Percentiles rank a stretch among this genome's conserved stretches.
These are phyloP conservation scores for Pluteus cervinus DNA, from an alignment of 768 basidiomycete species.

Conservation along the genomic window DNA sequence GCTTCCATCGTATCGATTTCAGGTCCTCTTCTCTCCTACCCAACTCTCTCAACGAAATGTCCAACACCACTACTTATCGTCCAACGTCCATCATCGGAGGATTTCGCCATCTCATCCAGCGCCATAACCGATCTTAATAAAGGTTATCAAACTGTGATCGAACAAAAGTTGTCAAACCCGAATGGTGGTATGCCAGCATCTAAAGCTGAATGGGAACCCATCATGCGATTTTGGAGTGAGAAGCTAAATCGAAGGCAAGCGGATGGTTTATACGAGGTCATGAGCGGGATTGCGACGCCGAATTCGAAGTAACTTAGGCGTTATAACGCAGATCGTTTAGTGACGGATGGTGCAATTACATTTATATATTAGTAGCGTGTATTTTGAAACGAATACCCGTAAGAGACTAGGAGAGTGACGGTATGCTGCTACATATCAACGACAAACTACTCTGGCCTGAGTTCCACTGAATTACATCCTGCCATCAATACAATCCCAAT, in stretches of 20 bases:
- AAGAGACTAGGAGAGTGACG: too few species aligned
- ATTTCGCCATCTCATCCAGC: conserved; percentile 35
- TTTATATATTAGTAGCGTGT: too few species aligned
- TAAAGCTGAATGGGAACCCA: conserved; percentile 71
- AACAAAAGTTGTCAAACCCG: conserved; percentile 40
- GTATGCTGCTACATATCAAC: too few species aligned
- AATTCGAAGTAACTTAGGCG: too few species aligned
- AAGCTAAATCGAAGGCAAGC: conserved; percentile 47
- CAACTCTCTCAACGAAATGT: conserved; percentile 46
- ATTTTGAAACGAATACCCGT: too few species aligned
- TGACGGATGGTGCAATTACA: too few species aligned
- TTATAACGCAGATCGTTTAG: too few species aligned
- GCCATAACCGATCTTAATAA: conserved; percentile 51
- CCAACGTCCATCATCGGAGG: conserved; percentile 44
- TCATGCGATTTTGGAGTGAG: conserved; percentile 88
- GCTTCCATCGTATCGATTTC: conserved; percentile 66
- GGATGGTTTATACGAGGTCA: conserved; percentile 66
- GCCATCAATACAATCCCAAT: too few species aligned
- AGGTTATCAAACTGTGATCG: conserved; percentile 45
- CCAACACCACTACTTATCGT: conserved; percentile 60
- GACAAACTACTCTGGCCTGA: too few species aligned
- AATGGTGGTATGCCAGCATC: conserved; percentile 67
- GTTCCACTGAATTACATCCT: too few species aligned
- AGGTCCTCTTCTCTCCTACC: conserved; percentile 76
- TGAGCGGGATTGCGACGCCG: conserved; percentile 39